Percentiles rank a stretch among this genome's conserved stretches.
These are phyloP conservation scores for Aphanoascus verrucosus DNA, from an alignment of 2,329 filamentous ascomycete species.

Conservation along the genomic window DNA sequence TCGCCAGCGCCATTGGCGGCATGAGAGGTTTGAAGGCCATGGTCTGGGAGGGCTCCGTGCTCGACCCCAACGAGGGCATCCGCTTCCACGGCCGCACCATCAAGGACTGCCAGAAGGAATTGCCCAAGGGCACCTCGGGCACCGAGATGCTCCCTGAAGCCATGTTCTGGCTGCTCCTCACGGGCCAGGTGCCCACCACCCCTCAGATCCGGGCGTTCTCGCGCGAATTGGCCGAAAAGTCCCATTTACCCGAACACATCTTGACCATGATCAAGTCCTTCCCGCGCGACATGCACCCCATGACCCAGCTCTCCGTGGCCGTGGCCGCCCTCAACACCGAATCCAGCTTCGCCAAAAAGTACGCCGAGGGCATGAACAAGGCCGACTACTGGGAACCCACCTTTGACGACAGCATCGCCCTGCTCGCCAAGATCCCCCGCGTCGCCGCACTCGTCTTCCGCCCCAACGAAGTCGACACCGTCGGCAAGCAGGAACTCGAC, in stretches of 20 bases:
- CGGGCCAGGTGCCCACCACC: slow-evolving; percentile 77
- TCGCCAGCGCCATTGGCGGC: slow-evolving; percentile 86
- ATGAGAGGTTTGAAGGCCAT: slow-evolving; percentile 98
- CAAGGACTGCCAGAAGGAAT: slow-evolving; percentile 88
- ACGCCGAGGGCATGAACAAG: slow-evolving; percentile 84
- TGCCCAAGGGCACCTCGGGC: slow-evolving; percentile 74
- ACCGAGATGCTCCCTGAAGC: slow-evolving; percentile 97
- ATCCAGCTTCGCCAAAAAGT: slow-evolving; percentile 84
- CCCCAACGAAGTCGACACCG: slow-evolving; percentile 64
- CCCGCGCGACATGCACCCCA: slow-evolving; percentile 83
- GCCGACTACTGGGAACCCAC: slow-evolving; percentile 98
- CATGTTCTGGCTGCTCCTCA: slow-evolving; percentile 99
- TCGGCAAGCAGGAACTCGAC: slow-evolving; percentile 64
- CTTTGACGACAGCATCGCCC: slow-evolving; percentile 86
- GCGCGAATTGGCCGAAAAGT: slow-evolving; percentile 76
- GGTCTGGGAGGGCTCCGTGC: slow-evolving; percentile 96
- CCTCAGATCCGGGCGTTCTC: slow-evolving; percentile 73
- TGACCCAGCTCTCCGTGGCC: slow-evolving; percentile 94
- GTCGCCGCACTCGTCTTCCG: slow-evolving; percentile 98
- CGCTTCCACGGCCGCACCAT: slow-evolving; percentile 96
- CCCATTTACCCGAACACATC: slow-evolving; percentile 70
- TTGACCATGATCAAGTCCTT: slow-evolving; percentile 81
- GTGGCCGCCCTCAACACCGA: slow-evolving; percentile 94
- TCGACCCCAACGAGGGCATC: slow-evolving; percentile 94
- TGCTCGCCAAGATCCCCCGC: slow-evolving; percentile 90